These are phyloP conservation scores for Chlamydomonas reinhardtii DNA, from an alignment of 163 green algal genomes.

Conservation along the genomic window DNA sequence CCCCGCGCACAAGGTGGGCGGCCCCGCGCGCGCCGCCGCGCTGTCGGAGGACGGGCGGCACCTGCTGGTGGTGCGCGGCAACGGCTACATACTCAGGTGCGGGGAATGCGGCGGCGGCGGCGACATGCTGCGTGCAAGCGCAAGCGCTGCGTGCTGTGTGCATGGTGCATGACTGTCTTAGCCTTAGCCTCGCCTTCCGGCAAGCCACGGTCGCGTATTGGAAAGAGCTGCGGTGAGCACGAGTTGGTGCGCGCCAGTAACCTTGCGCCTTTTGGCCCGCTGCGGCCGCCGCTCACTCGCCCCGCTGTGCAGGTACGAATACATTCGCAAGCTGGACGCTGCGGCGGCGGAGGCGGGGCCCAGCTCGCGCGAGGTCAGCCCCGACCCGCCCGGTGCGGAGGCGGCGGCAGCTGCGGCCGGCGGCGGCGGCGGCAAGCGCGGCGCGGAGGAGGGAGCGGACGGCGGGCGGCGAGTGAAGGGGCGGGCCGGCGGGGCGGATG, in stretches of 20 bases:
- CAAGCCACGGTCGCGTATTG: no score
- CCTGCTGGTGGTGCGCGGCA: constrained; percentile 39
- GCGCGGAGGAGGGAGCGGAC: background rate
- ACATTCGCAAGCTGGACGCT: background rate
- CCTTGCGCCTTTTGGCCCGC: no score
- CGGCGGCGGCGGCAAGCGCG: background rate
- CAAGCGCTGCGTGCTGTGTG: no score
- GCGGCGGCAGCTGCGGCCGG: background rate
- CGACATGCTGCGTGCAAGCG: background rate
- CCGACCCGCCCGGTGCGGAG: background rate
- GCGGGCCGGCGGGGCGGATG: no score
- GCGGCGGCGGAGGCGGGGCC: background rate
- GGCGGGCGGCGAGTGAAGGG: background rate
- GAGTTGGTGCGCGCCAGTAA: no score
- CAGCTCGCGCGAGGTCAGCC: constrained; percentile 28
- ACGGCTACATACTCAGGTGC: constrained; percentile 48
- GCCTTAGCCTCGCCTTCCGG: no score
- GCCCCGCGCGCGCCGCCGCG: constrained; percentile 9
- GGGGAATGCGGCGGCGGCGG: background rate
- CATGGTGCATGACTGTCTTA: no score
- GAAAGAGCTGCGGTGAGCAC: no score
- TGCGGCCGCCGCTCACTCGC: no score
- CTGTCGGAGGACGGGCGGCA: constrained; percentile 45
- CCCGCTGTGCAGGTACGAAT: constrained; percentile 27
- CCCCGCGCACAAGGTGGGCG: background rate